Conservation (phyloP, 1,139 yeast species). For the Kodamaea sp. region DNA sequence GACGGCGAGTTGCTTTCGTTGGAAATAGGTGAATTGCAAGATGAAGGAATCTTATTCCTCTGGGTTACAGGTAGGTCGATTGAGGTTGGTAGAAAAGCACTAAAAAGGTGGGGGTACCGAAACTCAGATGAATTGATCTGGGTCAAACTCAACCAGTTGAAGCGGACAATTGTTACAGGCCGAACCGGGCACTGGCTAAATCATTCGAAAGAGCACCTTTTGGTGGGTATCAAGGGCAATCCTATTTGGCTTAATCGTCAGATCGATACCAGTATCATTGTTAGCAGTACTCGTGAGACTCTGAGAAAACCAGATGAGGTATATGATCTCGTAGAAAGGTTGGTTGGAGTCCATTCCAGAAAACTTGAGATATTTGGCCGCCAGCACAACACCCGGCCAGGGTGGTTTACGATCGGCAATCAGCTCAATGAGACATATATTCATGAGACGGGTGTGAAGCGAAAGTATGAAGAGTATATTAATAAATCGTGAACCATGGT, state of each 20-base stretch:
- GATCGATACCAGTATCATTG: conserved; percentile 74
- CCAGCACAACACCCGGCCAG: conserved; percentile 79
- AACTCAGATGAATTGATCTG: conserved; percentile 81
- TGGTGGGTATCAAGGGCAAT: conserved; percentile 81
- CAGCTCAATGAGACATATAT: conserved; percentile 66
- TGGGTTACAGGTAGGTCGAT: conserved; percentile 97
- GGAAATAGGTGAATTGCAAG: conserved; percentile 69
- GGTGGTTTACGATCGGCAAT: conserved; percentile 91
- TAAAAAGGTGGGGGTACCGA: conserved; percentile 79
- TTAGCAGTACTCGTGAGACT: conserved; percentile 83
- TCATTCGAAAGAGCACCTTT: conserved; percentile 88
- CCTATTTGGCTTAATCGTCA: conserved; percentile 71
- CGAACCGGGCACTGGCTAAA: conserved; percentile 97
- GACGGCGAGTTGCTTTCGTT: conserved; percentile 69
- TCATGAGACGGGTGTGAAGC: conserved; percentile 57
- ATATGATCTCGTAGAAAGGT: conserved; percentile 81
- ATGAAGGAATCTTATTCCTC: conserved; percentile 76
- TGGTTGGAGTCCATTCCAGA: conserved; percentile 73
- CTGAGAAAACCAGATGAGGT: conserved; percentile 89
- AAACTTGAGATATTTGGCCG: conserved; percentile 90
- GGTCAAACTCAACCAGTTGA: conserved; percentile 86
- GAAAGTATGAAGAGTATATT: conserved; percentile 27
- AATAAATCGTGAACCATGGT: too few relatives aligned
- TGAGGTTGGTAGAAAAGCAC: conserved; percentile 79
- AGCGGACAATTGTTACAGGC: conserved; percentile 90